phyloP scores from a whole-genome alignment of 345 rosid genomes.

The Adansonia digitata region DNA sequence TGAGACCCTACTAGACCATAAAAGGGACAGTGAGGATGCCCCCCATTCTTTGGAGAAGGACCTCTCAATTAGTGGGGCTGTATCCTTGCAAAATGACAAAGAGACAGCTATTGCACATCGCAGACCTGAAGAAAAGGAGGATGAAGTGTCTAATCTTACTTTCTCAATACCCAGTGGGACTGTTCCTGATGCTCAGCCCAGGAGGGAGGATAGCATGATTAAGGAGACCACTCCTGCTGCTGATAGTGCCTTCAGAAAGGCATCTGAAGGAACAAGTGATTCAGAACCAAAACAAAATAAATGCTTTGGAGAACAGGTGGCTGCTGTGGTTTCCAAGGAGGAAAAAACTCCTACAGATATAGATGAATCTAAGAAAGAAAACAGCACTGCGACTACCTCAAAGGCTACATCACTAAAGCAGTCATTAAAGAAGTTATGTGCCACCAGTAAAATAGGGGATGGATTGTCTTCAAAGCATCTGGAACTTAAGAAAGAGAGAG shows the following conservation, averaged over 20 bases:
- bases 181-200: constrained; percentile 38
- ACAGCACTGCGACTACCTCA: constrained; percentile 32
- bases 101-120: constrained; percentile 30
- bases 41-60: too few relatives aligned
- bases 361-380: constrained; percentile 40
- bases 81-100: constrained; percentile 42
- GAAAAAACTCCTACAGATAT: constrained; percentile 22
- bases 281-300: constrained; percentile 45
- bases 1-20: constrained; percentile 28
- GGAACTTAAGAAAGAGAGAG: constrained; percentile 50
- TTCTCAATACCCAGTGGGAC: constrained; percentile 37
- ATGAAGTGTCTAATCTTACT: constrained; percentile 28
- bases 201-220: constrained; percentile 43
- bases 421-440: constrained; percentile 45
- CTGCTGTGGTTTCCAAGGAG: constrained; percentile 36
- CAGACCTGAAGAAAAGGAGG: constrained; percentile 36
- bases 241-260: constrained; percentile 36
- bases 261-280: constrained; percentile 46
- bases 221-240: constrained; percentile 40
- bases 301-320: constrained; percentile 35
- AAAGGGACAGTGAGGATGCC: constrained; percentile 22
- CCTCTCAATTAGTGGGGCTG: constrained; percentile 30
- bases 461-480: constrained; percentile 40
- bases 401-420: constrained; percentile 43
- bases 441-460: constrained; percentile 36